Conservation (phyloP, 495 filamentous ascomycete genomes). For the Cryomyces antarcticus region DNA sequence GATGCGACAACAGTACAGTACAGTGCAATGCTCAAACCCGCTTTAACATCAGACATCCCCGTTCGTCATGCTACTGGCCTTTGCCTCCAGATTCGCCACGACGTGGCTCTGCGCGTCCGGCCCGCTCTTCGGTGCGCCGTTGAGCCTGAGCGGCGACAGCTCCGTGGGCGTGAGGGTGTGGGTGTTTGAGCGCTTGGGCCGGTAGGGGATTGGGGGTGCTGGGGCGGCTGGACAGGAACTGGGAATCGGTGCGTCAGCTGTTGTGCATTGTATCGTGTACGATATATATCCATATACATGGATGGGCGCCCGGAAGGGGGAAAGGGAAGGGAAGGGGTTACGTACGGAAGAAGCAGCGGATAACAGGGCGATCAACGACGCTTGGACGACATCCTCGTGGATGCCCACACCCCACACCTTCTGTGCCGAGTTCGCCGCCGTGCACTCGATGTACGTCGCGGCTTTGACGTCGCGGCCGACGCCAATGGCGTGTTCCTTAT, state of each 20-base stretch:
- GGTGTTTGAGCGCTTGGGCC: conserved; percentile 20
- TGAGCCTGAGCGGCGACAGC: not conserved
- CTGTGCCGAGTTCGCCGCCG: conserved; percentile 41
- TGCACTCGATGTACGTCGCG: conserved; percentile 85
- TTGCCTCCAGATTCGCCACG: conserved; percentile 6
- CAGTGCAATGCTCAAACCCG: too few relatives aligned
- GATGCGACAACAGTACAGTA: too few relatives aligned
- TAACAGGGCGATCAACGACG: conserved; percentile 73
- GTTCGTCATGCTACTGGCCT: conserved; percentile 1
- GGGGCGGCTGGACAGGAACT: conserved; percentile 38
- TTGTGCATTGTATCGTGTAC: not conserved
- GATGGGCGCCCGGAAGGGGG: not conserved
- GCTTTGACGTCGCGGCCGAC: conserved; percentile 64
- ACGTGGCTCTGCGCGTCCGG: conserved; percentile 3
- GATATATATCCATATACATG: not conserved
- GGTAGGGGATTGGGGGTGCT: conserved; percentile 33
- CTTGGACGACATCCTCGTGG: conserved; percentile 86
- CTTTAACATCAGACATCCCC: too few relatives aligned
- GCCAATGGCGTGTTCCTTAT: conserved; percentile 91
- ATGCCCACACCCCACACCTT: conserved; percentile 93
- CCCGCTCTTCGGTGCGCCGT: not conserved
- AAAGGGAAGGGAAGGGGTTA: conserved; percentile 4
- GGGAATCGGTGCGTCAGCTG: not conserved
- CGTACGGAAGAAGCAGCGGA: conserved; percentile 77
- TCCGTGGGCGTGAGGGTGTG: conserved; percentile 10